Evolutionary conservation across 108 stramenopile species (phyloP).

Genomic region (Stephanodiscus minutulus): DNA sequence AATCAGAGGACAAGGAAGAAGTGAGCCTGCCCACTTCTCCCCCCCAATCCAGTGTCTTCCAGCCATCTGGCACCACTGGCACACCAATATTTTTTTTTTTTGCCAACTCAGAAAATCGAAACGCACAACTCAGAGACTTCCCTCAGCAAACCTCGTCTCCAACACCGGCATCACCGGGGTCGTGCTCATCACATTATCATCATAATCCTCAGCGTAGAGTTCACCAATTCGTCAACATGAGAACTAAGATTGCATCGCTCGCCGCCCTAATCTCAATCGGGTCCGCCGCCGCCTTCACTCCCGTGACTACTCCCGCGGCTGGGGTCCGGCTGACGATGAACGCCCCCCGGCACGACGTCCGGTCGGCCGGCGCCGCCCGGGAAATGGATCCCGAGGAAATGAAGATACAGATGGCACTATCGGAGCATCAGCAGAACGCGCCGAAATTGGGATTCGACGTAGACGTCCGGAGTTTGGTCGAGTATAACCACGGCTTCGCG

Average conservation of each 20-base stretch:
- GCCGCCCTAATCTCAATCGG: slow-evolving; percentile 12
- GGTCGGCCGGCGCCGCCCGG: slow-evolving; percentile 21
- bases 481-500: slow-evolving; percentile 90
- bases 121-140: too few species aligned
- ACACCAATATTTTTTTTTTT: too few species aligned
- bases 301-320: slow-evolving; percentile 5
- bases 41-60: too few species aligned
- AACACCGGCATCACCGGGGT: too few species aligned
- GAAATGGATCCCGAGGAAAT: slow-evolving; percentile 64
- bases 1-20: too few species aligned
- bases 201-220: too few species aligned
- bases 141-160: too few species aligned
- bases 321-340: slow-evolving; percentile 11
- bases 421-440: slow-evolving; percentile 71
- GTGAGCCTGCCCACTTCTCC: too few species aligned
- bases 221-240: not conserved
- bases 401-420: slow-evolving; percentile 51
- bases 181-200: too few species aligned
- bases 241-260: slow-evolving; percentile 5
- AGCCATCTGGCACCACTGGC: too few species aligned
- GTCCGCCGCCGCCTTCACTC: slow-evolving; percentile 9
- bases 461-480: slow-evolving; percentile 77
- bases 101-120: too few species aligned
- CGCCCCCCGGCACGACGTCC: slow-evolving; percentile 53
- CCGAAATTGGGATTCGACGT: slow-evolving; percentile 70